A percentile compares a stretch with the other conserved stretches of the same genome.
Conservation (phyloP, 2,329 filamentous ascomycete genomes). For the Fusarium devonianum region DNA sequence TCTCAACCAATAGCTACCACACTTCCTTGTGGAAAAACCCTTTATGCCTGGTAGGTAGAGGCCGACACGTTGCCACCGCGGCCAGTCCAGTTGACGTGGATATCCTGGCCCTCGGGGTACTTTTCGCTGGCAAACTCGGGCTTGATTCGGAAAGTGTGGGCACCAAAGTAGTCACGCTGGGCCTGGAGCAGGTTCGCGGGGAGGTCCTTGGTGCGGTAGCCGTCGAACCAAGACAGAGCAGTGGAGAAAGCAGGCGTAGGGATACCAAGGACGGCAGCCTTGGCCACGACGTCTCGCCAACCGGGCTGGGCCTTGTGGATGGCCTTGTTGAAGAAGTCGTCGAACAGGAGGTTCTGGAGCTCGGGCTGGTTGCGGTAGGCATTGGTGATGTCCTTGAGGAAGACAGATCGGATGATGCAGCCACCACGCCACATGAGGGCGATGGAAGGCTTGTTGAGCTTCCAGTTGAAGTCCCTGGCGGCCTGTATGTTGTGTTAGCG, state of each 20-base stretch:
- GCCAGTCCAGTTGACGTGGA: slow-evolving; percentile 99
- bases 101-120: slow-evolving; percentile 85
- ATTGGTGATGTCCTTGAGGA: slow-evolving; percentile 98
- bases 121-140: slow-evolving; percentile 77
- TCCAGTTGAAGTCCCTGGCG: slow-evolving; percentile 95
- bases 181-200: slow-evolving; percentile 98
- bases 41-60: slow-evolving; percentile 95
- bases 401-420: slow-evolving; percentile 99
- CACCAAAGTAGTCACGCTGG: slow-evolving; percentile 99
- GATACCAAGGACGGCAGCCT: slow-evolving; percentile 92
- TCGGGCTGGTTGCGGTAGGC: slow-evolving; percentile 95
- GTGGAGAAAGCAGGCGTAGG: slow-evolving; percentile 97
- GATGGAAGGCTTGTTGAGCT: slow-evolving; percentile 99
- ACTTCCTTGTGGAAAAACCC: slow-evolving; percentile 14
- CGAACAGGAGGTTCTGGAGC: slow-evolving; percentile 97
- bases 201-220: slow-evolving; percentile 95
- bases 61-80: slow-evolving; percentile 96
- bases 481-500: slow-evolving; percentile 61
- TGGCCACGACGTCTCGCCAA: slow-evolving; percentile 90
- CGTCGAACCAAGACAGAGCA: slow-evolving; percentile 97
- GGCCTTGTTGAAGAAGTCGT: slow-evolving; percentile 99
- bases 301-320: slow-evolving; percentile 95
- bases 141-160: slow-evolving; percentile 90
- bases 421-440: slow-evolving; percentile 99
- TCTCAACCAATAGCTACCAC: slow-evolving; percentile 12